Base-by-base conservation (phyloP, 768 basidiomycete genomes). In the Coprinopsis cinerea region DNA sequence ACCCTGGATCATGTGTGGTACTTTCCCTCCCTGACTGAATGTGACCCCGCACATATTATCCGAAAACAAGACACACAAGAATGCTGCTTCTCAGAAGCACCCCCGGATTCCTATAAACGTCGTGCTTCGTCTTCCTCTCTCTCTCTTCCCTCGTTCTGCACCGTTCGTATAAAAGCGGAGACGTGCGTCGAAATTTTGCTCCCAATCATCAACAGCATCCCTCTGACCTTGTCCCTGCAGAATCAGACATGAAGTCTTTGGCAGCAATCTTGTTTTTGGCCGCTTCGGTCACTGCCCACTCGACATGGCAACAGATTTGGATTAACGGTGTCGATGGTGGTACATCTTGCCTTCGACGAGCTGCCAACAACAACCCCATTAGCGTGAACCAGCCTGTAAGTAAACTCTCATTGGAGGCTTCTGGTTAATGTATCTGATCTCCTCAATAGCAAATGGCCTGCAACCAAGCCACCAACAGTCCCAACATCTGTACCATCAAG, bases 301-400 rank as follows among this genome's bases (percentile, higher is more conserved):
- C 77, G 26, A 78, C 77, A 2, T 79, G 74, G 67, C 77, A 79
- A 58, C 66, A 77, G 51, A 56, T 79, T 44, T 78, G 77, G 76
- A 67, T 77, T 43, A 74, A 75, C 48, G 68, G 67, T 46, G 71
- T 74, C 26, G 76, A 77, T 56, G 68, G 71, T 50, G 75, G 72
- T 44, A 63, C 58, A 24, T 68, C 70, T 44, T 79, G 77, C 57
- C 72, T 70, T 26, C 72, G 77, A 25, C 50, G 64, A 15, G 73
- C 75, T 2, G 55, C 55, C 18, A 74, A 67, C 58, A 79, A 79
- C 64, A 67, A 57, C 23, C 77, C 77, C 2, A 73, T 76, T 11
- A 73, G 73, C 9, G 71, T 73, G 23, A 61, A 65, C 14, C 66
- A 55, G 48, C 49, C 49, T 23, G 75, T 74, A 52, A 23, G 68